Base-by-base conservation (phyloP, 2,329 filamentous ascomycete genomes). In the Sordariomycetes sp. region DNA sequence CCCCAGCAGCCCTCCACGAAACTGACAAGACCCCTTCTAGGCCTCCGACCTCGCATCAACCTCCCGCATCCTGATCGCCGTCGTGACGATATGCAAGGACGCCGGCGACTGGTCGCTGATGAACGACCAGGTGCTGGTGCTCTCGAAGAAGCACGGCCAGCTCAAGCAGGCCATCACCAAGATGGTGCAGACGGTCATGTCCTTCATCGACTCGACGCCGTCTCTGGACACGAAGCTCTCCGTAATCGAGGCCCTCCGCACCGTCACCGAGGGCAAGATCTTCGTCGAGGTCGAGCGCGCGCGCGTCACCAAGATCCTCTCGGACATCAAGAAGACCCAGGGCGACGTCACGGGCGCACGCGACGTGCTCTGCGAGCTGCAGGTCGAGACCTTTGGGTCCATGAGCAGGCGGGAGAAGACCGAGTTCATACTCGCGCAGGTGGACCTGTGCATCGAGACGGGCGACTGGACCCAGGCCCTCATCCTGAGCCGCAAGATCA, bases 101-200 rank as follows among this genome's bases (percentile, higher is more conserved):
- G 86, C 89, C 22, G 87, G 87, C 65, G 91, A 99, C 72, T 99
- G 94, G 94, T 86, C 85, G 72, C 77, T 97, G 68, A 82, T 99
- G 75, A 97, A 96, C 71, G 94, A 99, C 76, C 94, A 99, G 76
- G 90, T 96, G 62, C 81, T 96, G 67, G 81, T 97, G 63, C 81
- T 99, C 59, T 97, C 94, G 64, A 99, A 99, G 86, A 99, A 99
- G 79, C 94, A 99, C 88, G 90, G 92, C 67, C 94, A 99, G 79
- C 91, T 99, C 70, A 99, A 99, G 76, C 94, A 97, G 76, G 94
- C 94, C 69, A 94, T 92, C 68, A 97, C 94, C 67, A 94, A 93
- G 79, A 99, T 99, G 94, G 92, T 99, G 61, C 94, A 99, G 79
- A 88, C 87, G 54, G 91, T 96, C 62, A 96, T 99, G 86, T 81